Evolutionary conservation across 176 grass and related monocot genomes (phyloP).

Genomic region (Oropetium thomaeum): DNA sequence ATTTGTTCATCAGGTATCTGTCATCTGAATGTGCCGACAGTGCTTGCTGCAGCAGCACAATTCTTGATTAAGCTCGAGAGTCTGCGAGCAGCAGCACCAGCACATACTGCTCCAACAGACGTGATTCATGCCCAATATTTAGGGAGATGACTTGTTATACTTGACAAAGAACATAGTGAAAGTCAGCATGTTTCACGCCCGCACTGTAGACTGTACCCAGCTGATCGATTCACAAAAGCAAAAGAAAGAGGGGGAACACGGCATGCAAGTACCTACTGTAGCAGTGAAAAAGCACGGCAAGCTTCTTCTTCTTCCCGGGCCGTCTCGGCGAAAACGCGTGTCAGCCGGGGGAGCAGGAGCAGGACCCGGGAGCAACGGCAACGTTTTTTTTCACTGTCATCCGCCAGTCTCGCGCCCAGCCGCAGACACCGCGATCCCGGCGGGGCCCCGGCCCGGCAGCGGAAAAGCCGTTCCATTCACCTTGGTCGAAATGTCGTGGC

Average conservation of each 20-base stretch:
- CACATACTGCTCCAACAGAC: neutral
- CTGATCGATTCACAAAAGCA: neutral
- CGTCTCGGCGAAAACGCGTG: conserved; percentile 7
- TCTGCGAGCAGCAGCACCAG: neutral
- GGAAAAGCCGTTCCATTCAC: conserved; percentile 31
- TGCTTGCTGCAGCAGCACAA: neutral
- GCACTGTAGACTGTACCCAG: neutral
- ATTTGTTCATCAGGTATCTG: too few relatives aligned
- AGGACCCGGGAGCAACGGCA: neutral
- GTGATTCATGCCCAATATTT: neutral
- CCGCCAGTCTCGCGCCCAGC: neutral
- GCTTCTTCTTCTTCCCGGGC: neutral
- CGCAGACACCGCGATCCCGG: conserved; percentile 27
- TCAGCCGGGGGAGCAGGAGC: neutral
- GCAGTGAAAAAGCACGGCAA: neutral
- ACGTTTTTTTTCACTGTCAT: neutral
- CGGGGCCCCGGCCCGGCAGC: conserved; percentile 24
- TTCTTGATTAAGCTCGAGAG: neutral
- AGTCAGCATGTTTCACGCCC: conserved; percentile 27
- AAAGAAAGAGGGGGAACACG: neutral
- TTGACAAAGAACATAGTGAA: neutral
- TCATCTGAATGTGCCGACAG: neutral
- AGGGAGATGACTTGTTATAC: too few relatives aligned
- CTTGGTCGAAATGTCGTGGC: neutral
- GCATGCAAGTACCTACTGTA: neutral